These are phyloP conservation scores for Decorospora gaudefroyi DNA, from an alignment of 2,329 filamentous ascomycete species.

Conservation along the genomic window DNA sequence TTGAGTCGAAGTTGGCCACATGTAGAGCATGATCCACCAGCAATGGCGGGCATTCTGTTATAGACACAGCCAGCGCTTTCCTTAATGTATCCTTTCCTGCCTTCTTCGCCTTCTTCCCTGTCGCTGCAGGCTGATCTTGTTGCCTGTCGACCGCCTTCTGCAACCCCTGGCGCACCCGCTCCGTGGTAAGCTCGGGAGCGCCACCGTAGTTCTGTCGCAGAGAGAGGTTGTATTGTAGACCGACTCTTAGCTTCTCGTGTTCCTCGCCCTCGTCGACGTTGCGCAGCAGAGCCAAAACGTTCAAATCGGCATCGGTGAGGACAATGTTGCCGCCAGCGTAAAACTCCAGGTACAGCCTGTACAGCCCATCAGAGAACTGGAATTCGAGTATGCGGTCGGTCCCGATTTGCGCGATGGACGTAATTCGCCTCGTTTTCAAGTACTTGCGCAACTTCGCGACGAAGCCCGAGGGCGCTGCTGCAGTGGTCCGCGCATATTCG, in stretches of 20 bases:
- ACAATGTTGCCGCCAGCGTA: constrained; percentile 96
- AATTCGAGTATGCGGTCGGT: constrained; percentile 94
- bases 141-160: constrained; percentile 66
- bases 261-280: constrained; percentile 79
- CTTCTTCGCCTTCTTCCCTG: constrained; percentile 69
- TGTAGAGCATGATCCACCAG: constrained; percentile 84
- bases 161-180: constrained; percentile 71
- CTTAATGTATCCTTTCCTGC: constrained; percentile 76
- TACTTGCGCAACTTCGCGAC: constrained; percentile 83
- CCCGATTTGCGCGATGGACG: constrained; percentile 79
- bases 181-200: constrained; percentile 72
- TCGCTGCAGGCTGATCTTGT: constrained; percentile 54
- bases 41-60: constrained; percentile 86
- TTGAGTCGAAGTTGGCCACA: constrained; percentile 69
- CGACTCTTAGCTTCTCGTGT: constrained; percentile 80
- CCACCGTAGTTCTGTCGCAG: constrained; percentile 83
- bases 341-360: constrained; percentile 89
- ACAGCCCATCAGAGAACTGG: constrained; percentile 87
- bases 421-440: constrained; percentile 83
- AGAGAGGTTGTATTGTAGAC: constrained; percentile 76
- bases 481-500: constrained; percentile 83
- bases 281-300: constrained; percentile 78
- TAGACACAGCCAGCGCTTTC: constrained; percentile 78
- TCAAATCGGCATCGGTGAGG: constrained; percentile 81
- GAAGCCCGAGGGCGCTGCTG: constrained; percentile 81